Evolutionary conservation across 177 flowering plant species (phyloP).

Genomic region (Tripterygium wilfordii): DNA sequence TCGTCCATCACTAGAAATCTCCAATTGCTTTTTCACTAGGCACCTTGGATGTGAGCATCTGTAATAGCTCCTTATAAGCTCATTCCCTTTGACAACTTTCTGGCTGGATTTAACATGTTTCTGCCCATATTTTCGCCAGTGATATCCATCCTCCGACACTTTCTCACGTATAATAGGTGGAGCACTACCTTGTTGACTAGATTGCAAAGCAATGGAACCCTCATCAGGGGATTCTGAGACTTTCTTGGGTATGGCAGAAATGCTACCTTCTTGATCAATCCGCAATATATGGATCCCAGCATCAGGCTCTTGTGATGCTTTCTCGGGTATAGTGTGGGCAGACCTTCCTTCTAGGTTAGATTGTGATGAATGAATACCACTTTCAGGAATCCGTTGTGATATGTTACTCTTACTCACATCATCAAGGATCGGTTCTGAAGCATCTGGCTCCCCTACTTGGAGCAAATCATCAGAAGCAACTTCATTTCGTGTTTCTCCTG

Average conservation of each 20-base stretch:
- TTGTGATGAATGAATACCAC: slow-evolving; percentile 2
- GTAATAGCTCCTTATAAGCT: slow-evolving; percentile 68
- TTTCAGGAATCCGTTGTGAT: slow-evolving; percentile 2
- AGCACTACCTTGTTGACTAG: slow-evolving; percentile 24
- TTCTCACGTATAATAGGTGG: slow-evolving; percentile 37
- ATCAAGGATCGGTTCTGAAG: no score
- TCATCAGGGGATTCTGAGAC: slow-evolving; percentile 16
- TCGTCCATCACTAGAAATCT: slow-evolving; percentile 54
- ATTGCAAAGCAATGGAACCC: slow-evolving; percentile 12
- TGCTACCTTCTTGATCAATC: slow-evolving; percentile 13
- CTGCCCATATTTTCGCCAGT: slow-evolving; percentile 89
- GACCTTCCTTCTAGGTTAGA: slow-evolving; percentile 1
- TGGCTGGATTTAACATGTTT: no score
- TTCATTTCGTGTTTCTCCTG: slow-evolving; percentile 20
- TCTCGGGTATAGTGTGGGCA: slow-evolving; percentile 3
- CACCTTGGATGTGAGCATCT: slow-evolving; percentile 70
- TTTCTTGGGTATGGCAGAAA: slow-evolving; percentile 7
- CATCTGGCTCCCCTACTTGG: slow-evolving; percentile 15
- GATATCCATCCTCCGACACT: slow-evolving; percentile 66
- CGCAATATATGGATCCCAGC: slow-evolving; percentile 2
- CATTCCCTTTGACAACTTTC: slow-evolving; percentile 71
- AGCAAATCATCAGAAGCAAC: slow-evolving; percentile 26
- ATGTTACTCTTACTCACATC: slow-evolving; percentile 9
- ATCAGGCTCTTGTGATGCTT: slow-evolving; percentile 3
- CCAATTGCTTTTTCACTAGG: slow-evolving; percentile 69